phyloP scores from a whole-genome alignment of 2,329 filamentous ascomycete genomes.

The Botrytis paeoniae region DNA sequence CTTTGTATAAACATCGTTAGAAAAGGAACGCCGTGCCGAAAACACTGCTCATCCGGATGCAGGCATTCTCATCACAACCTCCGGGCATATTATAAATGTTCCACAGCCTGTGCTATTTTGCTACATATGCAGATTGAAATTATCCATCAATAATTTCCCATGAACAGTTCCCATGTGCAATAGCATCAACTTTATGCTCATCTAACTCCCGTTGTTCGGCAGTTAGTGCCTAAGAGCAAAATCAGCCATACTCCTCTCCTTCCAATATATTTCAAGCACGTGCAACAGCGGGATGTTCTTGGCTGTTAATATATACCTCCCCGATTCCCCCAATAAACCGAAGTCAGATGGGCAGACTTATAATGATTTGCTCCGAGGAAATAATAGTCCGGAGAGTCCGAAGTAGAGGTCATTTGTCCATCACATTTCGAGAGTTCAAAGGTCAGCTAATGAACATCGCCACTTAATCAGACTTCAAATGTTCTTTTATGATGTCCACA shows the following conservation, averaged over 20 bases:
- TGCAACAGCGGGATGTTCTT: neutral
- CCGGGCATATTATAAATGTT: neutral
- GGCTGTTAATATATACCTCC: neutral
- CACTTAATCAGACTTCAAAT: conserved; percentile 17
- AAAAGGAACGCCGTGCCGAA: neutral
- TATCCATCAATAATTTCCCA: conserved; percentile 1
- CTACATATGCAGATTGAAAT: neutral
- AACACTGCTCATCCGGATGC: no score
- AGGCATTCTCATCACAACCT: neutral
- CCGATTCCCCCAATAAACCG: neutral
- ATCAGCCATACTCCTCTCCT: neutral
- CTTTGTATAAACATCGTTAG: neutral
- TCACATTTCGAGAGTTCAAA: neutral
- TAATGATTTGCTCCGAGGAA: neutral
- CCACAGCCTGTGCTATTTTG: neutral
- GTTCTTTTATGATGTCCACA: conserved; percentile 35
- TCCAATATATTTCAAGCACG: neutral
- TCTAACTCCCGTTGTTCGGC: neutral
- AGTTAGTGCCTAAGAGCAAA: neutral
- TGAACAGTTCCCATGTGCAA: neutral
- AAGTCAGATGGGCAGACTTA: neutral
- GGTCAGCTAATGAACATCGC: neutral
- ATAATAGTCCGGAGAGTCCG: neutral
- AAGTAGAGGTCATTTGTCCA: conserved; percentile 4
- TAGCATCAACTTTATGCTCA: neutral